Base-by-base conservation (phyloP, 2,329 filamentous ascomycete species). In the Diaporthe citri region DNA sequence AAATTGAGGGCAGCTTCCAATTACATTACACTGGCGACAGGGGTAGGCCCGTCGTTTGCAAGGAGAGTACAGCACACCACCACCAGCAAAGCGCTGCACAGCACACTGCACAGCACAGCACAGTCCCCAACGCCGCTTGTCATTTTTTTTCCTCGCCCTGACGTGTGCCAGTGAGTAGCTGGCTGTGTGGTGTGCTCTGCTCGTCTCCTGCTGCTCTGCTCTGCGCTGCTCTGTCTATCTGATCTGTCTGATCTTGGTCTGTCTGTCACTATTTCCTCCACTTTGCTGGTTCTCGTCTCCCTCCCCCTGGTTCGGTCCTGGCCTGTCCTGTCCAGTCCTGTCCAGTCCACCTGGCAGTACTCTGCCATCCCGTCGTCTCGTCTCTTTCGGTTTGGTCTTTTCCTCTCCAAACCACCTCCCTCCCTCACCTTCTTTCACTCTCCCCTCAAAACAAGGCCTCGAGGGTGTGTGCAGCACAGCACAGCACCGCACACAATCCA, bases 381-480 rank as follows among this genome's bases (percentile, higher is more conserved):
- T 55, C 48, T 69, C 48, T 55, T 25, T 46, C 20, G 41, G 48
- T 36, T 72, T 62, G 43, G 55, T 43, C 71, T 66, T 70, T 66
- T 66, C 64, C 62, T 69, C 52, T 64, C 52, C 57, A 48, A 39
- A 57, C 57, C 56, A 62, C 56, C 66, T 71, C 31, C 56, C 71
- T 59, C 39, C 55, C 57, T 59, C 66, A 39, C 67, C 73, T 64
- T 51, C 46, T 28, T 56, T 46, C 22, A 41, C 39, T 43, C 66
- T 28, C 28, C 51, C 48, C 60, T 46, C 56, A 56, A 62, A 39
- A 36, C 51, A 62, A 62, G 48, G 25, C 12, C 28, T 25, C 51
- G 73, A 74, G 73, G 73, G 69, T 55, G 73, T 72, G 69, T 72
- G 73, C 73, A 72, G 73, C 46, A 57, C 57, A 31, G 25, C 31